Percentiles rank a stretch among this genome's conserved stretches.
Conservation (phyloP, 2,329 filamentous ascomycete species). For the Fusarium protoensiforme region DNA sequence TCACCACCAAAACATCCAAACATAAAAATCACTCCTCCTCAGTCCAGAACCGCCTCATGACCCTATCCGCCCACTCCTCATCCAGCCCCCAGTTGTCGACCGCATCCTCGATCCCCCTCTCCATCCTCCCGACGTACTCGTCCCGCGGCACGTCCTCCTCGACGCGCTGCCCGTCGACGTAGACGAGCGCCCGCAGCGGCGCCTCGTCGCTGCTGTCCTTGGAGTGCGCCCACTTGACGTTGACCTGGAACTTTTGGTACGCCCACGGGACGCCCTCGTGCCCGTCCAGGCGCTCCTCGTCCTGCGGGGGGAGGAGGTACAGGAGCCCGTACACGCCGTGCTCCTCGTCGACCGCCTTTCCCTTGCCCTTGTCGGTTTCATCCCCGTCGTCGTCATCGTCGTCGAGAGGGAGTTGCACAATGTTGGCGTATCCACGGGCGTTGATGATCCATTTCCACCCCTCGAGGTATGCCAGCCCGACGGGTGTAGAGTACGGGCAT, state of each 20-base stretch:
- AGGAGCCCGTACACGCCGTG: slow-evolving; percentile 67
- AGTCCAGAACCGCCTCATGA: slow-evolving; percentile 61
- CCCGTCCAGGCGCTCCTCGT: slow-evolving; percentile 63
- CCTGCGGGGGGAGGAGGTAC: slow-evolving; percentile 61
- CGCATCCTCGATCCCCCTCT: slow-evolving; percentile 70
- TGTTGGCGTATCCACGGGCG: slow-evolving; percentile 73
- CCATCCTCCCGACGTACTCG: slow-evolving; percentile 74
- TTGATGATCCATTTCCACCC: slow-evolving; percentile 76
- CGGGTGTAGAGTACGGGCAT: slow-evolving; percentile 67
- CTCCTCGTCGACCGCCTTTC: neutral
- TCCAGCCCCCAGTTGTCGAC: slow-evolving; percentile 64
- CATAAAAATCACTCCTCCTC: slow-evolving; percentile 8
- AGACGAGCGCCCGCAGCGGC: slow-evolving; percentile 62
- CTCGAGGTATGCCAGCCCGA: slow-evolving; percentile 67
- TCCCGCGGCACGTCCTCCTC: slow-evolving; percentile 54
- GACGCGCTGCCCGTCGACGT: slow-evolving; percentile 63
- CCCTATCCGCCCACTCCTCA: slow-evolving; percentile 61
- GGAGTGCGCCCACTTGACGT: slow-evolving; percentile 46
- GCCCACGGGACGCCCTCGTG: slow-evolving; percentile 73
- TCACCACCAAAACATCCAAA: neutral
- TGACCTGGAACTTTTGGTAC: slow-evolving; percentile 64
- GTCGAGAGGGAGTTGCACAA: slow-evolving; percentile 54
- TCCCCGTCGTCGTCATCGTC: slow-evolving; percentile 12
- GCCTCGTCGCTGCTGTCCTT: slow-evolving; percentile 33
- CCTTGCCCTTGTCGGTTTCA: slow-evolving; percentile 5